Percentiles rank a stretch among this genome's conserved stretches.
These are phyloP conservation scores for Penicillium cinerascens DNA, from an alignment of 495 filamentous ascomycete species.

Conservation along the genomic window DNA sequence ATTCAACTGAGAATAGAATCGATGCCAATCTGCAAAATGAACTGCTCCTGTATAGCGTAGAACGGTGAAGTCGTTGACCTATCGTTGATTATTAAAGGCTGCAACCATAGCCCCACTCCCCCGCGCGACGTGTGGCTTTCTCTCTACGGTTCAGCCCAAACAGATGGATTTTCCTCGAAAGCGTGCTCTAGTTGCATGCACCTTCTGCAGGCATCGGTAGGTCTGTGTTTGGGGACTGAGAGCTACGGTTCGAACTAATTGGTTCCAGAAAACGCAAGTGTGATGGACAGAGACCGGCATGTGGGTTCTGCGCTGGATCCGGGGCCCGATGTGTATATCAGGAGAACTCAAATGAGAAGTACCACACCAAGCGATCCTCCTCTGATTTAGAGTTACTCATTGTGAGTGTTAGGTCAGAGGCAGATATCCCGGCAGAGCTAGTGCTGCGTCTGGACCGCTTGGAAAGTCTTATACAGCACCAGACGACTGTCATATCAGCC, in stretches of 20 bases:
- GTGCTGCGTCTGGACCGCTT: conserved; percentile 6
- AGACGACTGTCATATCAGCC: conserved; percentile 3
- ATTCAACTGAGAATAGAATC: background rate
- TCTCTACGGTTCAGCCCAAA: background rate
- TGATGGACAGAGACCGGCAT: conserved; percentile 17
- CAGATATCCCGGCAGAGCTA: conserved; percentile 1
- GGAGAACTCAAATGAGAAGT: conserved; percentile 17
- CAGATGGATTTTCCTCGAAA: conserved; percentile 18
- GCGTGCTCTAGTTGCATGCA: conserved; percentile 19
- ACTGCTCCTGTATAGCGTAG: no score
- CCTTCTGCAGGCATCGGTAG: conserved; percentile 20
- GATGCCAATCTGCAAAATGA: background rate
- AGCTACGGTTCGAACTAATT: background rate
- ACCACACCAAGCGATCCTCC: background rate
- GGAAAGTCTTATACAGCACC: conserved; percentile 8
- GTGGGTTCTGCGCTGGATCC: conserved; percentile 16
- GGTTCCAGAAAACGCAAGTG: conserved; percentile 18
- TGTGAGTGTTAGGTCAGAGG: background rate
- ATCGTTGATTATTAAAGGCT: background rate
- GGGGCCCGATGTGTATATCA: conserved; percentile 19
- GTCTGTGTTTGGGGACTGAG: background rate
- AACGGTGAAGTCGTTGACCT: background rate
- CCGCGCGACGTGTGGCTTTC: background rate
- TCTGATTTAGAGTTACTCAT: no score
- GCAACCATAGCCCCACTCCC: background rate